Evolutionary conservation across 2,329 filamentous ascomycete genomes (phyloP).

Genomic region (Pestalotiopsis fici): DNA sequence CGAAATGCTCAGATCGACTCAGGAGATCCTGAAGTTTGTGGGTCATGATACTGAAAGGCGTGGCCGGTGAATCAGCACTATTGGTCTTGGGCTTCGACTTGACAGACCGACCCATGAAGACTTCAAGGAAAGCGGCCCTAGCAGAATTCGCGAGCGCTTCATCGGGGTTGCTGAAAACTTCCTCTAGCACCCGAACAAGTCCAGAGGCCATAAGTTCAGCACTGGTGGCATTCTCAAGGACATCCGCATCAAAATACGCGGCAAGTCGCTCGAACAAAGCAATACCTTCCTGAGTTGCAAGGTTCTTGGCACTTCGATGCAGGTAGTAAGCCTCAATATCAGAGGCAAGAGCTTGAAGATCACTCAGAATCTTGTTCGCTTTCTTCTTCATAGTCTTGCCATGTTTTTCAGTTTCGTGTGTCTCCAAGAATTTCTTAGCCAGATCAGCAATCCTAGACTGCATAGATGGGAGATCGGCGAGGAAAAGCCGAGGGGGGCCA

Average conservation of each 20-base stretch:
- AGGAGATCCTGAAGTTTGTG: conserved; percentile 95
- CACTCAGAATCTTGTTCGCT: conserved; percentile 72
- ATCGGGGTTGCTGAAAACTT: conserved; percentile 76
- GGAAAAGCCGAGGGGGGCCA: conserved; percentile 48
- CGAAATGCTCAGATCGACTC: conserved; percentile 96
- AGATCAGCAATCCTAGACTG: conserved; percentile 73
- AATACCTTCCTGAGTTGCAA: conserved; percentile 53
- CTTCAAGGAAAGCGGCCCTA: conserved; percentile 81
- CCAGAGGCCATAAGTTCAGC: conserved; percentile 91
- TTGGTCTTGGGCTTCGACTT: conserved; percentile 66
- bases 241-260: conserved; percentile 83
- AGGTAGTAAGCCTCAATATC: conserved; percentile 75
- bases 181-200: conserved; percentile 80
- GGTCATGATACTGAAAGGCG: conserved; percentile 86
- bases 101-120: conserved; percentile 82
- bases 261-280: conserved; percentile 76
- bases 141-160: conserved; percentile 64
- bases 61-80: conserved; percentile 69
- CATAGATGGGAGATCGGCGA: conserved; percentile 56
- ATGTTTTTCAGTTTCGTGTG: conserved; percentile 75
- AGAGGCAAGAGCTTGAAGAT: conserved; percentile 69
- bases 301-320: conserved; percentile 46
- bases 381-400: conserved; percentile 76
- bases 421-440: conserved; percentile 81
- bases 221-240: conserved; percentile 91